Evolutionary conservation across 306 rosid genomes (phyloP).

Genomic region (Malus sieversii): DNA sequence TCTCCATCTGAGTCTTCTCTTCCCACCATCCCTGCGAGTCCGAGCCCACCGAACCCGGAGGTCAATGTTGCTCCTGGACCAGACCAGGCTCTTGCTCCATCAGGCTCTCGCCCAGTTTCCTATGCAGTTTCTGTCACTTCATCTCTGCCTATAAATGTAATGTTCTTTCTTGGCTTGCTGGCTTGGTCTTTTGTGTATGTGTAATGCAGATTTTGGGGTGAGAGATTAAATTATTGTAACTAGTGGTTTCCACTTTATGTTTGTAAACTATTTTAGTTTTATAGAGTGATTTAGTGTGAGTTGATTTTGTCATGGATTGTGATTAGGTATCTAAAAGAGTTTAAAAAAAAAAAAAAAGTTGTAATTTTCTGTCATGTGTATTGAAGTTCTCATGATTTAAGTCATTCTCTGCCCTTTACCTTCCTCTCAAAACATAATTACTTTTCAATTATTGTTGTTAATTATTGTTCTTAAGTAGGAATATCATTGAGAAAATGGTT

Average conservation of each 20-base stretch:
- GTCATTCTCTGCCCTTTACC: not conserved
- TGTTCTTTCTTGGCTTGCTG: slow-evolving; percentile 11
- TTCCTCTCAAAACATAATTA: not conserved
- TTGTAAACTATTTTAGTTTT: not conserved
- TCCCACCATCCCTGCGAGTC: slow-evolving; percentile 51
- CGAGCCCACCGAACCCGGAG: slow-evolving; percentile 52
- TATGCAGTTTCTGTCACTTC: slow-evolving; percentile 10
- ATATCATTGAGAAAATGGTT: not conserved
- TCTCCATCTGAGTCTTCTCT: slow-evolving; percentile 42
- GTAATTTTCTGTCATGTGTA: not conserved
- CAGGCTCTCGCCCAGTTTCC: slow-evolving; percentile 28
- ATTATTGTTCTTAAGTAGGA: not conserved
- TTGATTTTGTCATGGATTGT: not conserved
- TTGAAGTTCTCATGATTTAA: not conserved
- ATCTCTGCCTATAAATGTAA: slow-evolving; percentile 4
- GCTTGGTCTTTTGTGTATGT: slow-evolving; percentile 7
- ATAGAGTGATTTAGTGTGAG: not conserved
- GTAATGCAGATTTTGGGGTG: slow-evolving; percentile 4
- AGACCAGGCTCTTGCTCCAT: slow-evolving; percentile 27
- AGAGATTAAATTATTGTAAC: slow-evolving; percentile 18
- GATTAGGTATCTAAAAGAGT: not conserved
- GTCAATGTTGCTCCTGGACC: slow-evolving; percentile 22
- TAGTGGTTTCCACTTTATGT: slow-evolving; percentile 24
- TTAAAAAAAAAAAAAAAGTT: not conserved
- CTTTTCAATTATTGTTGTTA: not conserved